phyloP scores from a whole-genome alignment of 108 stramenopile genomes.

The Discostella pseudostelligera region DNA sequence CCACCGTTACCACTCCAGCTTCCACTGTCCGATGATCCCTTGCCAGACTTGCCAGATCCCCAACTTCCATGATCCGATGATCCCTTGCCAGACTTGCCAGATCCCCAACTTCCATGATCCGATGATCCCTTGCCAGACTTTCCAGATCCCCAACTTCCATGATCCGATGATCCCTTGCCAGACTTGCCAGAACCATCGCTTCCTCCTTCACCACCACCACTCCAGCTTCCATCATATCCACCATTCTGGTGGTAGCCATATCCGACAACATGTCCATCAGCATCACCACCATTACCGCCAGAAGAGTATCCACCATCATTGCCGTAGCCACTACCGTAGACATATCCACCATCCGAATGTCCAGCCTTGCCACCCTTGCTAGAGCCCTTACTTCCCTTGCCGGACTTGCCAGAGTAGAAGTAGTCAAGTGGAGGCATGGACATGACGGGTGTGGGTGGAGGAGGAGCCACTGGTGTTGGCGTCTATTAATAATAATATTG shows the following conservation, averaged over 20 bases:
- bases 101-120: background rate
- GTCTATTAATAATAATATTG: background rate
- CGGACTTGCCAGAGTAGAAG: slow-evolving; percentile 1
- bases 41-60: background rate
- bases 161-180: background rate
- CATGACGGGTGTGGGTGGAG: background rate
- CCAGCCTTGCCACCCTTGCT: background rate
- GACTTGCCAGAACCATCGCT: background rate
- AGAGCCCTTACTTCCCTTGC: slow-evolving; percentile 2
- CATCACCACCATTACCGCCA: background rate
- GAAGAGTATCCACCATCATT: background rate
- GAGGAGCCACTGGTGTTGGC: background rate
- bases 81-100: slow-evolving; percentile 10
- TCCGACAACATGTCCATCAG: too few species aligned
- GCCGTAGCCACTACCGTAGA: background rate
- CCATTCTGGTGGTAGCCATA: too few species aligned
- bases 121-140: slow-evolving; percentile 4
- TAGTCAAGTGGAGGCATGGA: slow-evolving; percentile 1
- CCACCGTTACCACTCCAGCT: background rate
- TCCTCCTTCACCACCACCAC: too few species aligned
- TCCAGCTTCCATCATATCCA: too few species aligned
- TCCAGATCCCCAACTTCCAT: background rate
- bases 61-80: background rate
- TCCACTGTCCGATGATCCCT: background rate
- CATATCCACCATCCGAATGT: too few species aligned